phyloP scores from a whole-genome alignment of 306 rosid species.

The Rubus idaeus region DNA sequence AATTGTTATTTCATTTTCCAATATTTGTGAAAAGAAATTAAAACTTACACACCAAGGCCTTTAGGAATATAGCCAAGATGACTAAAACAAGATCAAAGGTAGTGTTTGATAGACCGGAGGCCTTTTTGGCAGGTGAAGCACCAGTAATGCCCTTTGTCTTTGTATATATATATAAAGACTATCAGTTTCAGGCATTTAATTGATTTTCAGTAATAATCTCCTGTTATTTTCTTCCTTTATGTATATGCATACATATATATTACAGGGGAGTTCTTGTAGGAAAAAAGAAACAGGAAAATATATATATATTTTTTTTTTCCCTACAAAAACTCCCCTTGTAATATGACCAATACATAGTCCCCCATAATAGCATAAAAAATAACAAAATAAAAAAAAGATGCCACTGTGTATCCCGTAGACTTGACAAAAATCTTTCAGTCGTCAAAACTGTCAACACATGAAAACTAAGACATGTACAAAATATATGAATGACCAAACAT shows the following conservation, averaged over 20 bases:
- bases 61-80: neutral
- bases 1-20: neutral
- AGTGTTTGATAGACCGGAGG: neutral
- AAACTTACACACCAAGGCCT: neutral
- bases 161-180: neutral
- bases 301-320: too few species aligned
- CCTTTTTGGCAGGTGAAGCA: neutral
- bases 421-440: neutral
- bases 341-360: too few species aligned
- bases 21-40: neutral
- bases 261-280: too few species aligned
- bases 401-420: neutral
- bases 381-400: too few species aligned
- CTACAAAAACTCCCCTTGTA: too few species aligned
- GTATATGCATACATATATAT: neutral
- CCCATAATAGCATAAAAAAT: neutral
- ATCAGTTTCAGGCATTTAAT: neutral
- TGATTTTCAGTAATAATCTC: neutral
- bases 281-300: too few species aligned
- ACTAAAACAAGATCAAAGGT: neutral
- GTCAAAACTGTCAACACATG: neutral
- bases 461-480: neutral
- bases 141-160: neutral
- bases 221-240: too few species aligned
- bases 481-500: conserved; percentile 17